phyloP scores from a whole-genome alignment of 495 filamentous ascomycete species.

The Thozetella sp. region DNA sequence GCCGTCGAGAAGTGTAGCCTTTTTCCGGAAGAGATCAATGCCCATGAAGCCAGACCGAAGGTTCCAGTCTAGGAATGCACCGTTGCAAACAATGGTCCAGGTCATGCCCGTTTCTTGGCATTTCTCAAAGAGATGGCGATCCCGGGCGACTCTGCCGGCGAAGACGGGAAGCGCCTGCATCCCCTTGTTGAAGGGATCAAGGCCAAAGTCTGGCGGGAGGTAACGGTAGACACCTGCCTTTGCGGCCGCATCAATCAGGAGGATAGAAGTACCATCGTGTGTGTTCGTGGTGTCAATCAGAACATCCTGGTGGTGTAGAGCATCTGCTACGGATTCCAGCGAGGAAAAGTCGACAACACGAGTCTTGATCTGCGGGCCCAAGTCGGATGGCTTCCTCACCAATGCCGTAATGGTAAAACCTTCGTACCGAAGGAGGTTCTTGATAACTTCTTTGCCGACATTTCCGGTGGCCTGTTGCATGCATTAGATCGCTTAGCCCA shows the following conservation, averaged over 20 bases:
- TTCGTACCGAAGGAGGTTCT: constrained; percentile 40
- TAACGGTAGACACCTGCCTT: constrained; percentile 49
- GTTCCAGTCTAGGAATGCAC: constrained; percentile 51
- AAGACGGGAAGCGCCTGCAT: constrained; percentile 37
- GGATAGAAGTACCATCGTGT: constrained; percentile 24
- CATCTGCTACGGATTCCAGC: constrained; percentile 37
- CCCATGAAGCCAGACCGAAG: constrained; percentile 36
- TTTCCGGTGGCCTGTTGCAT: constrained; percentile 37
- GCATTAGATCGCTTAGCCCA: not conserved
- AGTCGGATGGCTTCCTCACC: constrained; percentile 31
- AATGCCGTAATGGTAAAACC: constrained; percentile 54
- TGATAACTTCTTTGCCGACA: constrained; percentile 48
- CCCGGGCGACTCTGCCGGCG: constrained; percentile 38
- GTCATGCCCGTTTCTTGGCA: constrained; percentile 31
- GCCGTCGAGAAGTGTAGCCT: constrained; percentile 43
- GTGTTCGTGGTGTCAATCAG: constrained; percentile 33
- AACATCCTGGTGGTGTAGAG: constrained; percentile 45
- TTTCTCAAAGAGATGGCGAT: constrained; percentile 38
- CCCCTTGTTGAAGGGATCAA: constrained; percentile 36
- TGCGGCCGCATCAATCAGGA: constrained; percentile 50
- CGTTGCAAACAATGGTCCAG: constrained; percentile 43
- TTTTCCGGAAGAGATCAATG: constrained; percentile 34
- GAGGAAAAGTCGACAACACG: constrained; percentile 48
- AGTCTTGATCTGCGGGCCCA: constrained; percentile 32
- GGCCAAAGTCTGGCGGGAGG: constrained; percentile 58